Evolutionary conservation across 129 eudicot species (phyloP).

Genomic region (Sambucus nigra): DNA sequence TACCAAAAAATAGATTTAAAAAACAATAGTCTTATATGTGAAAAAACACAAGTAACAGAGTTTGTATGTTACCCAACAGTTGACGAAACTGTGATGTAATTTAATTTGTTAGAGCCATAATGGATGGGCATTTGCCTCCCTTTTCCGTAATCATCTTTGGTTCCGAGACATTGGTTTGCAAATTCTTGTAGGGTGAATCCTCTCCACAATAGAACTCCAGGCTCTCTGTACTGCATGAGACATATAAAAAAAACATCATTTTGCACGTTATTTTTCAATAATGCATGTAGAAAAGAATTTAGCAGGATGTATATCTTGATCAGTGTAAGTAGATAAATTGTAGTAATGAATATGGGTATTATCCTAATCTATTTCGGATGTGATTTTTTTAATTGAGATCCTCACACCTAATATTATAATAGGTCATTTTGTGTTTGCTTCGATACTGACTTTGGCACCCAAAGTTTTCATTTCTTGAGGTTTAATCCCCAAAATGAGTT

Average conservation of each 20-base stretch:
- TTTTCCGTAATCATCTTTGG: slow-evolving; percentile 69
- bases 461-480: too few species aligned
- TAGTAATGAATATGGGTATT: too few species aligned
- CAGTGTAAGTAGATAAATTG: too few species aligned
- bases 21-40: slow-evolving; percentile 1
- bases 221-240: slow-evolving; percentile 80
- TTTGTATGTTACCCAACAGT: slow-evolving; percentile 64
- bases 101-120: slow-evolving; percentile 78
- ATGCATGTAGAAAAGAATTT: background rate
- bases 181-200: slow-evolving; percentile 90
- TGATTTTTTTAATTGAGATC: too few species aligned
- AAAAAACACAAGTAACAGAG: background rate
- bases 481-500: too few species aligned
- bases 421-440: too few species aligned
- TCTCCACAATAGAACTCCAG: slow-evolving; percentile 92
- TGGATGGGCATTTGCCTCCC: slow-evolving; percentile 95
- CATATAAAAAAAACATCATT: background rate
- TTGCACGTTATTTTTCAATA: slow-evolving; percentile 6
- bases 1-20: slow-evolving; percentile 2
- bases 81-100: slow-evolving; percentile 77
- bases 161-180: slow-evolving; percentile 76
- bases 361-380: too few species aligned
- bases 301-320: too few species aligned
- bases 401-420: too few species aligned
- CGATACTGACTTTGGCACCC: too few species aligned